These are phyloP conservation scores for Fusarium sp. DNA, from an alignment of 2,329 filamentous ascomycete genomes.

Conservation along the genomic window DNA sequence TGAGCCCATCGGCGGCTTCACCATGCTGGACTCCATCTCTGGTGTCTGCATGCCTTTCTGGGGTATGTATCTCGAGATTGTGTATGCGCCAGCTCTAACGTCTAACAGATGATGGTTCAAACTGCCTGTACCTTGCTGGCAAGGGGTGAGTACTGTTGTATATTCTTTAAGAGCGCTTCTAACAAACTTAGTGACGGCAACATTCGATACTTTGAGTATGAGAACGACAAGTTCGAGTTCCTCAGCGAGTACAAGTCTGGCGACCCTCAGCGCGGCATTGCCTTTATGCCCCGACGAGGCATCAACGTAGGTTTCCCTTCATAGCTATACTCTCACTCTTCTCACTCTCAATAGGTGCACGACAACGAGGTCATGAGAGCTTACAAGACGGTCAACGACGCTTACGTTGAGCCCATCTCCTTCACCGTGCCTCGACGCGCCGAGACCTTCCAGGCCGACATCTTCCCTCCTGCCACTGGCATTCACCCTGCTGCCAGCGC, in stretches of 20 bases:
- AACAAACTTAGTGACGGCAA: constrained; percentile 83
- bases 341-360: constrained; percentile 70
- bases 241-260: constrained; percentile 97
- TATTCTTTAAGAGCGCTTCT: background rate
- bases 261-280: constrained; percentile 93
- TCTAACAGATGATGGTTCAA: constrained; percentile 83
- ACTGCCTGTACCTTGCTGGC: constrained; percentile 94
- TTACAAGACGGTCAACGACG: constrained; percentile 97
- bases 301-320: constrained; percentile 75
- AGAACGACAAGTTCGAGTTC: constrained; percentile 98
- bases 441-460: constrained; percentile 96
- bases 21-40: constrained; percentile 91
- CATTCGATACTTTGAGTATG: constrained; percentile 98
- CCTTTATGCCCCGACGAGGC: constrained; percentile 93
- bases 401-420: constrained; percentile 94
- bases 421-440: constrained; percentile 96
- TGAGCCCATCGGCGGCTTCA: constrained; percentile 91
- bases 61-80: constrained; percentile 64
- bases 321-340: constrained; percentile 1
- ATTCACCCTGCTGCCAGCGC: constrained; percentile 83
- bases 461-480: constrained; percentile 89
- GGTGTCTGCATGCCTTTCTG: constrained; percentile 99
- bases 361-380: constrained; percentile 96
- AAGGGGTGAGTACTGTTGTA: constrained; percentile 79
- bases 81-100: constrained; percentile 36